phyloP scores from a whole-genome alignment of 2,329 filamentous ascomycete genomes.

The Metarhizium sp. region DNA sequence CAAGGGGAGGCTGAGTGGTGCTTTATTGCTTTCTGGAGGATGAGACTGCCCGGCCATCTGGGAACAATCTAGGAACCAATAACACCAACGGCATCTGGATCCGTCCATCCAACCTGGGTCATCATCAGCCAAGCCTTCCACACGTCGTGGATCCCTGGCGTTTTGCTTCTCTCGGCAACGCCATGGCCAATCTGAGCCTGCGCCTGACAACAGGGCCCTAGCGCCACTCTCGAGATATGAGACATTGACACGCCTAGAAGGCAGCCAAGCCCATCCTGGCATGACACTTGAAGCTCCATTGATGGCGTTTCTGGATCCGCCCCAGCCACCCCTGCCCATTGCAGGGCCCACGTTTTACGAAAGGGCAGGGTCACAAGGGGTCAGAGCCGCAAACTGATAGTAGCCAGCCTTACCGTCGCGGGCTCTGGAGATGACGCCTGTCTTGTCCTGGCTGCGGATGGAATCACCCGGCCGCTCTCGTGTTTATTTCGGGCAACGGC shows the following conservation, averaged over 20 bases:
- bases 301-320: background rate
- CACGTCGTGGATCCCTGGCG: background rate
- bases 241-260: slow-evolving; percentile 2
- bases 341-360: background rate
- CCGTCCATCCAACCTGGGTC: background rate
- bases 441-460: too few relatives aligned
- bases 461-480: too few relatives aligned
- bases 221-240: background rate
- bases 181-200: background rate
- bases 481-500: too few relatives aligned
- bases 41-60: background rate
- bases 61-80: slow-evolving; percentile 1
- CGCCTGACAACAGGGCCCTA: background rate
- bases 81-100: background rate
- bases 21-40: slow-evolving; percentile 3
- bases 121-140: background rate
- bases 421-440: too few relatives aligned
- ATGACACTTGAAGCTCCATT: too few relatives aligned
- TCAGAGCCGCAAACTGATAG: background rate
- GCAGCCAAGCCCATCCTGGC: background rate
- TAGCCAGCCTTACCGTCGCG: too few relatives aligned
- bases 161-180: background rate
- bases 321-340: slow-evolving; percentile 3
- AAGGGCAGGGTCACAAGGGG: background rate
- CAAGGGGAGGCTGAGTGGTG: background rate